phyloP scores from a whole-genome alignment of 441 rosid species.

The Pelargonium citronellum region DNA sequence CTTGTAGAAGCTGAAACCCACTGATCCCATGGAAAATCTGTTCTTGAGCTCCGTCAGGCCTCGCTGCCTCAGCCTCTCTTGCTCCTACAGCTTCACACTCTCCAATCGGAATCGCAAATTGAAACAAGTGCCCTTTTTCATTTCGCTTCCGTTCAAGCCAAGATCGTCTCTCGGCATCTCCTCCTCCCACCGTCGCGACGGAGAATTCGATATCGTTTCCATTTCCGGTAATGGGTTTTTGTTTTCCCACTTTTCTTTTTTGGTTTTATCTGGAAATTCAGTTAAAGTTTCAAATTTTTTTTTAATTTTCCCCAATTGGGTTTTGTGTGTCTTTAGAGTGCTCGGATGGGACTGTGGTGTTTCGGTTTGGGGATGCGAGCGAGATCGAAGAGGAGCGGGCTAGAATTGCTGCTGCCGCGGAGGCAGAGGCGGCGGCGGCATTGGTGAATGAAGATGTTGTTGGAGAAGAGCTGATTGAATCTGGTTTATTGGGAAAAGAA shows the following conservation, averaged over 20 bases:
- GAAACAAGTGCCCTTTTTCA: neutral
- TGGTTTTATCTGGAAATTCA: neutral
- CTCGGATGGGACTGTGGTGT: slow-evolving; percentile 56
- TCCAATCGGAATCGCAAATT: neutral
- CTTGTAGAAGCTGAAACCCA: neutral
- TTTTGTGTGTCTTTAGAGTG: slow-evolving; percentile 29
- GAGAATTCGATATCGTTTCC: neutral
- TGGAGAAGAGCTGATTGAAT: slow-evolving; percentile 9
- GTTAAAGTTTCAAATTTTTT: neutral
- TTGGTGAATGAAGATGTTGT: slow-evolving; percentile 15
- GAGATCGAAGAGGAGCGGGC: slow-evolving; percentile 33
- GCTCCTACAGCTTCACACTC: neutral
- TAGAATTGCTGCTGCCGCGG: slow-evolving; percentile 10
- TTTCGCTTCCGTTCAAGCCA: neutral
- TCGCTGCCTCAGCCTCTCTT: neutral
- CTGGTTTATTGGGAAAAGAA: slow-evolving; percentile 9
- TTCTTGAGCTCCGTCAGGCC: slow-evolving; percentile 2
- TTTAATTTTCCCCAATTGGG: slow-evolving; percentile 2
- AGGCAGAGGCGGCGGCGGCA: slow-evolving; percentile 13
- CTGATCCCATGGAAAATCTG: neutral
- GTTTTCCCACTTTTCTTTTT: neutral
- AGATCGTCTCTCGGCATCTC: neutral
- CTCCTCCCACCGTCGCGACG: neutral
- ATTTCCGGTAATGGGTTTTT: slow-evolving; percentile 4
- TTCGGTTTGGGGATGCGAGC: slow-evolving; percentile 47